Conservation (phyloP, 805 yeast species). For the Kodamaea nitidulidarum region DNA sequence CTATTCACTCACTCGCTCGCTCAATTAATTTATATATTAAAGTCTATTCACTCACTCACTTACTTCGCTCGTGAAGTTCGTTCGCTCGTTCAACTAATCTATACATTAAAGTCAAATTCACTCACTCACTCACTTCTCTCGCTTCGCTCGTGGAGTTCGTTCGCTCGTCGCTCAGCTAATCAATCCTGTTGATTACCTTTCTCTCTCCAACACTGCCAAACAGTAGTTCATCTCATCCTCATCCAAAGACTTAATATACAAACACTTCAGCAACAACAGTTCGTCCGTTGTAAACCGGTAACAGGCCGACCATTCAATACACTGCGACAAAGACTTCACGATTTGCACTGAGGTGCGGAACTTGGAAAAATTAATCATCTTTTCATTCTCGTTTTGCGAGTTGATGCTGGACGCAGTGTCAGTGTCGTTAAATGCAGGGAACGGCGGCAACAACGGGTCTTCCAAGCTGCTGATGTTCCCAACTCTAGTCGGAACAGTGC, state of each 20-base stretch:
- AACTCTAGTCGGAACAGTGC: too few species aligned
- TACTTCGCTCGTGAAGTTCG: too few species aligned
- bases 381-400: conserved; percentile 21
- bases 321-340: conserved; percentile 70
- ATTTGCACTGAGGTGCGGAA: conserved; percentile 72
- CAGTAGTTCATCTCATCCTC: conserved; percentile 64
- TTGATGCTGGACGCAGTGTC: conserved; percentile 13
- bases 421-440: conserved; percentile 3
- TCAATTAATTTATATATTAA: too few species aligned
- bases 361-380: conserved; percentile 70
- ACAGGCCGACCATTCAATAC: conserved; percentile 79
- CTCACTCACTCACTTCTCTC: too few species aligned
- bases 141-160: too few species aligned
- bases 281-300: conserved; percentile 54
- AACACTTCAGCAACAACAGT: conserved; percentile 75
- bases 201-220: conserved; percentile 9
- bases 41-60: too few species aligned
- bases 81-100: too few species aligned
- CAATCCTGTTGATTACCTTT: neutral
- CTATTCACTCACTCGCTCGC: too few species aligned
- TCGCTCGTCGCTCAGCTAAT: neutral
- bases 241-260: conserved; percentile 69
- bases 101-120: too few species aligned
- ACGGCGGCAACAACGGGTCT: neutral
- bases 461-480: conserved; percentile 1